Percentiles rank a stretch among this genome's conserved stretches.
Conservation (phyloP, 805 yeast genomes). For the Isabelozyma heimii region DNA sequence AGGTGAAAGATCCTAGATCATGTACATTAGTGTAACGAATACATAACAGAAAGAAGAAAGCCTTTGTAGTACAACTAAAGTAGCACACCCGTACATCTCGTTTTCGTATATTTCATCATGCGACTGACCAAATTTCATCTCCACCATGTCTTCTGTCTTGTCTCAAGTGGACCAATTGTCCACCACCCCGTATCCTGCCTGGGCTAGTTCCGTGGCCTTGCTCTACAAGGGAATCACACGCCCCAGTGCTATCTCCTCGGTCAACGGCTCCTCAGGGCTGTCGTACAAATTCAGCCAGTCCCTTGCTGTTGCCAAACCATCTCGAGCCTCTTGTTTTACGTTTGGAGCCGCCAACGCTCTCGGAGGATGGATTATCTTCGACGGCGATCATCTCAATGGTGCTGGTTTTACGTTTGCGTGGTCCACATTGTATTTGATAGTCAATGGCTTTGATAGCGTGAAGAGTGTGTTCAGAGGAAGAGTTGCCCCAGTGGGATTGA, state of each 20-base stretch:
- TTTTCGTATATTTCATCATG: not conserved
- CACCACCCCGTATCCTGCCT: conserved; percentile 22
- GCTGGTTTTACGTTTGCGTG: conserved; percentile 81
- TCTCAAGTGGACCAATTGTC: not conserved
- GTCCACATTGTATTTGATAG: conserved; percentile 70
- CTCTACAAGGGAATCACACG: conserved; percentile 11
- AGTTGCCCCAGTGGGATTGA: conserved; percentile 59
- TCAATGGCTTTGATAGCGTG: conserved; percentile 62
- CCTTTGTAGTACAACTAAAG: no score
- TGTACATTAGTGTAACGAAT: conserved; percentile 5
- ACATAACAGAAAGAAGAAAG: not conserved
- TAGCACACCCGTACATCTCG: not conserved
- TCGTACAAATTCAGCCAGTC: conserved; percentile 14
- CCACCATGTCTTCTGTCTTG: not conserved
- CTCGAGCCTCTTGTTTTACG: conserved; percentile 41
- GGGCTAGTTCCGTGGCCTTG: conserved; percentile 12
- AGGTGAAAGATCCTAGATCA: conserved; percentile 43
- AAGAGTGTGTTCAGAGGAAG: conserved; percentile 54
- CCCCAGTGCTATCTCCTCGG: conserved; percentile 10
- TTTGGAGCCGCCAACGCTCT: conserved; percentile 63
- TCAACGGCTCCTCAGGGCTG: conserved; percentile 15
- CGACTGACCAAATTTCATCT: not conserved
- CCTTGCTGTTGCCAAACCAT: conserved; percentile 28
- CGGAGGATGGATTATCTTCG: conserved; percentile 73
- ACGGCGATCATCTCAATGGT: conserved; percentile 75